phyloP scores from a whole-genome alignment of 2,329 filamentous ascomycete genomes.

The Penicillium sp. region DNA sequence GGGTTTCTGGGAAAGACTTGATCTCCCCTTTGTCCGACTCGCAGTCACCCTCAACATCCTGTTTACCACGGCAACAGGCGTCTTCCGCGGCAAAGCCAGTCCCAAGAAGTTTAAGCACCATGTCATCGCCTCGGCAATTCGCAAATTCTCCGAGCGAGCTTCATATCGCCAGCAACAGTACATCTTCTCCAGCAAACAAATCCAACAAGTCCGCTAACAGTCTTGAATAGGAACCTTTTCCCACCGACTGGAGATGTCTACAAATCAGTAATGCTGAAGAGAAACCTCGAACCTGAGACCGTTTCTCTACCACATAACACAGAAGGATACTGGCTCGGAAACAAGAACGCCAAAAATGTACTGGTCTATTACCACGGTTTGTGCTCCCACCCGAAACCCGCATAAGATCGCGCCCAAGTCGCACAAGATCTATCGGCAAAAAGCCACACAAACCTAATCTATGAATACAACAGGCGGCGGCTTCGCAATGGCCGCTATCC shows the following conservation, averaged over 20 bases:
- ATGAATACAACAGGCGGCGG: constrained; percentile 44
- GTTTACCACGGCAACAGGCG: constrained; percentile 31
- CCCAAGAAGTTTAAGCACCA: constrained; percentile 34
- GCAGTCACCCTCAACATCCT: constrained; percentile 24
- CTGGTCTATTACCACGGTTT: constrained; percentile 38
- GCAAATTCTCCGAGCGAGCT: constrained; percentile 22
- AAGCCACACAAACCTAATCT: constrained; percentile 6
- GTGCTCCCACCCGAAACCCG: constrained; percentile 1
- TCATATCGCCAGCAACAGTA: constrained; percentile 32
- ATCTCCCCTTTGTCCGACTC: constrained; percentile 26
- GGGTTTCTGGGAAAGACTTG: constrained; percentile 33
- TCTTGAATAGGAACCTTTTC: constrained; percentile 19
- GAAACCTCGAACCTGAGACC: constrained; percentile 25
- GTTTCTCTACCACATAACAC: constrained; percentile 30
- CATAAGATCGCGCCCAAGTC: neutral
- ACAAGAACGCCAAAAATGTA: constrained; percentile 36
- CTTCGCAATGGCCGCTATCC: constrained; percentile 43
- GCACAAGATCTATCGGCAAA: no score
- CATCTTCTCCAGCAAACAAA: no score
- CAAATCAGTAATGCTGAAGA: constrained; percentile 20
- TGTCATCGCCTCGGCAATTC: constrained; percentile 29
- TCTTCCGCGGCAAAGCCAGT: constrained; percentile 37
- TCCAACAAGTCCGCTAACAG: no score
- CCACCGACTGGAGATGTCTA: constrained; percentile 26
- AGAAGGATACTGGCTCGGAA: constrained; percentile 37